These are phyloP conservation scores for Circinella minor DNA, from an alignment of 371 early-diverging fungal species.

Conservation along the genomic window DNA sequence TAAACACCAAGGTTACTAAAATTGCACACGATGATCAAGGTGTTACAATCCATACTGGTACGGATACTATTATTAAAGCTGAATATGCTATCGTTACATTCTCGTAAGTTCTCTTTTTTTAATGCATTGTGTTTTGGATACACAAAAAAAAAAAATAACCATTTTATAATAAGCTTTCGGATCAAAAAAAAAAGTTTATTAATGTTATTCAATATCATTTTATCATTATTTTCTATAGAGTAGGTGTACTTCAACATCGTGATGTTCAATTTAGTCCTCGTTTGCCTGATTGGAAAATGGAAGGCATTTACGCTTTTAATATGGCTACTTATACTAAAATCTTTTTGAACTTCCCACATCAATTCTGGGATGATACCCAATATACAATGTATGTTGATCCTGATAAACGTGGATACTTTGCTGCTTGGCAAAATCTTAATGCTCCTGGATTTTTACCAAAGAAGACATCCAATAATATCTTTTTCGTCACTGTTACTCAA, in stretches of 20 bases:
- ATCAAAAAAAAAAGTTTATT: too few species aligned
- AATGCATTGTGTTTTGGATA: too few species aligned
- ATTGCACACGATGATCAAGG: slow-evolving; percentile 37
- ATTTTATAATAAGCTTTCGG: too few species aligned
- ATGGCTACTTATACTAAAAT: slow-evolving; percentile 59
- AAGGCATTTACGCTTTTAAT: slow-evolving; percentile 49
- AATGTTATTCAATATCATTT: background rate
- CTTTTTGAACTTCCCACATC: slow-evolving; percentile 46
- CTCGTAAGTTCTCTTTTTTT: slow-evolving; percentile 31
- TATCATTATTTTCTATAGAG: slow-evolving; percentile 13
- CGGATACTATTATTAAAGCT: slow-evolving; percentile 38
- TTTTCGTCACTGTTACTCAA: slow-evolving; percentile 48
- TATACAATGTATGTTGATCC: slow-evolving; percentile 49
- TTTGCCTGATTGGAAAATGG: slow-evolving; percentile 49
- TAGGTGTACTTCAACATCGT: slow-evolving; percentile 47
- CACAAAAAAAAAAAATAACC: too few species aligned
- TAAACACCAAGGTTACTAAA: slow-evolving; percentile 38
- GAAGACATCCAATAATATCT: slow-evolving; percentile 29
- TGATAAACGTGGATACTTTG: slow-evolving; percentile 41
- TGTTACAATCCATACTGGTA: slow-evolving; percentile 37
- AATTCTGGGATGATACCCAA: slow-evolving; percentile 55
- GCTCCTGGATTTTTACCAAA: slow-evolving; percentile 41
- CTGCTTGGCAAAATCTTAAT: slow-evolving; percentile 51
- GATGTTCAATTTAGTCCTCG: slow-evolving; percentile 46
- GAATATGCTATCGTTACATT: slow-evolving; percentile 56